A percentile compares a stretch with the other conserved stretches of the same genome.
phyloP scores from a whole-genome alignment of 1,139 yeast species.

The Kodamaea fungicola region DNA sequence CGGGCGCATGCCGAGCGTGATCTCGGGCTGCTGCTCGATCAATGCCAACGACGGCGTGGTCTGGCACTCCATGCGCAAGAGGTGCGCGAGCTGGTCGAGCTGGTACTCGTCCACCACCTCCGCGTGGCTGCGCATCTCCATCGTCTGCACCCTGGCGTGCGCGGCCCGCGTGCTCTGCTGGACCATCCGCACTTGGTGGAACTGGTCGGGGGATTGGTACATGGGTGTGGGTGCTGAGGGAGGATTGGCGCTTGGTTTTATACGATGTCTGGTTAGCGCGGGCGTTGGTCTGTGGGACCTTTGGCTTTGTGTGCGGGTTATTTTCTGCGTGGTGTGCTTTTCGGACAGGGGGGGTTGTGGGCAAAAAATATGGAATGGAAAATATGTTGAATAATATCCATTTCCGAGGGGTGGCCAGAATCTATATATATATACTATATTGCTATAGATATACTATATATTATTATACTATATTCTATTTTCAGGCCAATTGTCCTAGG shows the following conservation, averaged over 20 bases:
- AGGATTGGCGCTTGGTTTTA: neutral
- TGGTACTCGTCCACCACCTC: slow-evolving; percentile 38
- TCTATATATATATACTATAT: too few species aligned
- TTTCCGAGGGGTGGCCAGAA: too few species aligned
- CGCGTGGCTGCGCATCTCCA: slow-evolving; percentile 39
- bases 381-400: too few species aligned
- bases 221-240: neutral
- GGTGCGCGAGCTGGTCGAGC: slow-evolving; percentile 38
- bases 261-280: slow-evolving; percentile 1
- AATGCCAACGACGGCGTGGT: slow-evolving; percentile 37
- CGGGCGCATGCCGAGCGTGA: slow-evolving; percentile 48
- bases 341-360: too few species aligned
- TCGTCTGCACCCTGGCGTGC: slow-evolving; percentile 29
- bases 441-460: too few species aligned
- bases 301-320: too few species aligned
- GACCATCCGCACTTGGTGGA: slow-evolving; percentile 34
- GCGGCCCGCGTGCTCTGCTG: slow-evolving; percentile 33
- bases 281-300: neutral
- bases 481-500: too few species aligned
- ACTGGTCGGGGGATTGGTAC: slow-evolving; percentile 32
- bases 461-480: too few species aligned
- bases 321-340: too few species aligned
- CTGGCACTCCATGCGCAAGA: slow-evolving; percentile 30
- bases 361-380: too few species aligned
- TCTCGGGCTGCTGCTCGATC: slow-evolving; percentile 51